Evolutionary conservation across 768 basidiomycete species (phyloP).

Genomic region (Amanita exitialis): DNA sequence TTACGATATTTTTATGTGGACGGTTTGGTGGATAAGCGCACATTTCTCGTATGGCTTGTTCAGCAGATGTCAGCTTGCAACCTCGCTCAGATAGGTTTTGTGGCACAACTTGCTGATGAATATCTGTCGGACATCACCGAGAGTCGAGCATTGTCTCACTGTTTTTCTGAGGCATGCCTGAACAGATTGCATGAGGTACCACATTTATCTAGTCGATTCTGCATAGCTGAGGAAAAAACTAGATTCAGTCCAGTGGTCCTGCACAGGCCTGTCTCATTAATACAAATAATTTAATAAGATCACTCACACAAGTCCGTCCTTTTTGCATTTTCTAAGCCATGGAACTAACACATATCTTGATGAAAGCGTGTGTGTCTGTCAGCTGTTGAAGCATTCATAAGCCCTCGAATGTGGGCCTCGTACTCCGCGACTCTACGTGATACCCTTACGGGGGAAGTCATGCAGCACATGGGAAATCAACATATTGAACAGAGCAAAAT

Average conservation of each 20-base stretch:
- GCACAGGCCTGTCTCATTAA: conserved; percentile 46
- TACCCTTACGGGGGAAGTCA: conserved; percentile 33
- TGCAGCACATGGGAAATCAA: conserved; percentile 19
- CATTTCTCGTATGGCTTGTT: conserved; percentile 72
- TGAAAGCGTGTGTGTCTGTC: conserved; percentile 57
- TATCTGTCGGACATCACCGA: conserved; percentile 62
- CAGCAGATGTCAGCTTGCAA: conserved; percentile 72
- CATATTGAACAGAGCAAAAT: conserved; percentile 28
- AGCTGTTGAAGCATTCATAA: conserved; percentile 66
- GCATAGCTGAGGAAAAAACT: neutral
- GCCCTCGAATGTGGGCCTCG: conserved; percentile 55
- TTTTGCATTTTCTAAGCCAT: neutral
- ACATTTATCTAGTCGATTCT: neutral
- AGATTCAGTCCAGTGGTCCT: conserved; percentile 43
- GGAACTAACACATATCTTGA: conserved; percentile 1
- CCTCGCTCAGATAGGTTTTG: conserved; percentile 72
- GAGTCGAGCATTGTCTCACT: conserved; percentile 58
- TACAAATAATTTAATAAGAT: conserved; percentile 42
- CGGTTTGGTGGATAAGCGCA: conserved; percentile 68
- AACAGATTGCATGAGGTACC: conserved; percentile 55
- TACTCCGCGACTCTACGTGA: conserved; percentile 39
- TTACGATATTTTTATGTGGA: conserved; percentile 72
- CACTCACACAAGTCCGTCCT: conserved; percentile 48
- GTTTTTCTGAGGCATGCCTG: conserved; percentile 65
- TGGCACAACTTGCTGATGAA: conserved; percentile 69